Base-by-base conservation (phyloP, 2,329 filamentous ascomycete genomes). In the Colletotrichum plurivorum region DNA sequence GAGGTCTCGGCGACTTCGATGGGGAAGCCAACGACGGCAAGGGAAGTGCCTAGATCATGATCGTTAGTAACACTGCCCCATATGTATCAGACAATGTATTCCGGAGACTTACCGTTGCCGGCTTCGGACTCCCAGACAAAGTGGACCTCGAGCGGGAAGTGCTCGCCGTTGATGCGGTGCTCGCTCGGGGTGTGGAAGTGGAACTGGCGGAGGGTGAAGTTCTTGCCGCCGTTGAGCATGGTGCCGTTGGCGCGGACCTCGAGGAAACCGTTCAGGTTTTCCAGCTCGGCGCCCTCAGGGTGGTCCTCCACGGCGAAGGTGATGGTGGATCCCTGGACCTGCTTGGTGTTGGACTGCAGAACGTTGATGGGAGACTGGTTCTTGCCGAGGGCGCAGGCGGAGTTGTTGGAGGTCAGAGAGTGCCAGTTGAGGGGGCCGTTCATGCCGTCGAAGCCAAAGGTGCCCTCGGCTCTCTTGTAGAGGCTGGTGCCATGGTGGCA, bases 141-240 rank as follows among this genome's bases (percentile, higher is more conserved):
- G 72, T 83, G 82, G n/a, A 80, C 78, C 71, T 84, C 82, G 59
- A 81, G 72, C 12, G 81, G 78, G 64, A 76, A 83, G 72, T 79
- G 75, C 67, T 80, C 78, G 6, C 82, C 76, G 75, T 82, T 72
- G 75, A 89, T 79, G 55, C 84, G 82, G 73, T 90, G 88, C 80
- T 90, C 88, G 52, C 85, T 86, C 0, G 88, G 87, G 0, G 86
- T 86, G 74, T 90, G 88, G 78, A 90, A 88, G 76, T 90, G 88
- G 78, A 89, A 89, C 71, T 90, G 88, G 51, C 78, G 78, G 15
- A 89, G 78, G 0, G 71, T 74, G 75, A 84, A 88, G 13, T 79
- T 74, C 20, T 76, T 76, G 43, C 78, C 80, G 1, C 73, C 78
- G 27, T 85, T 75, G 0, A 72, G 77, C 7, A 87, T 81, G 12